A percentile compares a stretch with the other conserved stretches of the same genome.
Conservation (phyloP, 2,329 filamentous ascomycete species). For the Blastomyces percursus region DNA sequence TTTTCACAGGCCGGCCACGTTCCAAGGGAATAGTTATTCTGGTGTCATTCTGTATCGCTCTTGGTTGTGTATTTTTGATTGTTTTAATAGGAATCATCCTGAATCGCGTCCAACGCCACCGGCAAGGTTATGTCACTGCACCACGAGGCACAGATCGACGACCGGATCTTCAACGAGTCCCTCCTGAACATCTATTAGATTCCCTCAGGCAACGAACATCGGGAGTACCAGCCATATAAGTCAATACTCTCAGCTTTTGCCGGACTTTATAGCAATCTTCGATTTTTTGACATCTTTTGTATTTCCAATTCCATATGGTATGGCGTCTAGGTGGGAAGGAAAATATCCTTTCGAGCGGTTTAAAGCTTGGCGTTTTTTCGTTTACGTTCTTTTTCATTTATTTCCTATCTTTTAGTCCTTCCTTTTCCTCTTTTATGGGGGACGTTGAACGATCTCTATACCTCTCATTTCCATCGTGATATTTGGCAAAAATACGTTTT, state of each 20-base stretch:
- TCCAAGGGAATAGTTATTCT: conserved; percentile 38
- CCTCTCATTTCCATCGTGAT: neutral
- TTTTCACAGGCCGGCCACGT: conserved; percentile 25
- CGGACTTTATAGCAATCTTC: neutral
- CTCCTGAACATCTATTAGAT: conserved; percentile 38
- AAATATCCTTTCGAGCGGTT: conserved; percentile 10
- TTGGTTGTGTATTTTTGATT: conserved; percentile 40
- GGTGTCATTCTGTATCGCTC: conserved; percentile 37
- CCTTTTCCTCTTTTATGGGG: neutral
- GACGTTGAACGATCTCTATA: neutral
- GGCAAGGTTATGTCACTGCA: conserved; percentile 37
- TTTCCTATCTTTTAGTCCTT: neutral
- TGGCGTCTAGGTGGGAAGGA: conserved; percentile 5
- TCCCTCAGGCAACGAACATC: conserved; percentile 28
- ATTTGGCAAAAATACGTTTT: neutral
- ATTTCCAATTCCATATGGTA: conserved; percentile 1
- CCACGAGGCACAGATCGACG: conserved; percentile 38
- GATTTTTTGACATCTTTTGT: neutral
- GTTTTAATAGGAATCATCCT: conserved; percentile 38
- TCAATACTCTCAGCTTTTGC: neutral
- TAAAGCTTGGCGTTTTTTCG: conserved; percentile 3
- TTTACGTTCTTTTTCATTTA: no score
- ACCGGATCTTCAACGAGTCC: conserved; percentile 36
- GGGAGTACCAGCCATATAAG: conserved; percentile 27
- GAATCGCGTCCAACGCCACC: conserved; percentile 38